Base-by-base conservation (phyloP, 176 grass and related monocot genomes). In the Oryza australiensis region DNA sequence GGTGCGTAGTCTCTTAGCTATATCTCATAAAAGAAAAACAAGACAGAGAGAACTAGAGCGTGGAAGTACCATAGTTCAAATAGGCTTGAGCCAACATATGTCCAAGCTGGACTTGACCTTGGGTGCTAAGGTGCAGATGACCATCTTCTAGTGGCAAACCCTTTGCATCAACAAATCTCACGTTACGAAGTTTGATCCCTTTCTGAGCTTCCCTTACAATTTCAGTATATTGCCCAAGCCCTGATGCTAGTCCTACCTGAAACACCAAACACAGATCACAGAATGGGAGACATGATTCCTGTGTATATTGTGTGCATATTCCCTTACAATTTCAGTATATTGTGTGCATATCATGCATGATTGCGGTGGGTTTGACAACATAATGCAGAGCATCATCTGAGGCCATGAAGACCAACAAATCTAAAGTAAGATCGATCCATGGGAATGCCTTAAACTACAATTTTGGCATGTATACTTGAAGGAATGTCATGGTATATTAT, bases 181-280 rank as follows among this genome's bases (percentile, higher is more conserved):
- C 90, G 24, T 94, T 93, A 2, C 88, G 73, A 78, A 98, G 90
- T 11, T 63, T 88, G 5, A 94, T 42, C 26, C 74, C 86, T 74
- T 84, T 91, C 83, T 94, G 95, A 40, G 90, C 92, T 20, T 94
- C 64, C 53, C 95, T 91, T 9, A 98, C 90, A 13, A 84, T 76
- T 43, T 94, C 81, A n/a, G 80, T 87, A 16, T 89, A 94, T 12
- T 80, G 88, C 26, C 95, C 95, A 40, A 94, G 92, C 55, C 92
- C 95, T 29, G 95, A 98, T 10, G 95, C 95, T 45, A 98, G 62
- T 24, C 77, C 95, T 78, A 97, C 94, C 94, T 97, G 80, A 32
- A 75, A 10, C 9, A 38, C 9, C 4, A 1, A 13, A 74, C 12
- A 16, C 1, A n/a, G 20, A 13, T 70, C 12, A 16, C 1, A n/a